Evolutionary conservation across 2,329 filamentous ascomycete species (phyloP).

Genomic region (Akanthomyces dipterigenus): DNA sequence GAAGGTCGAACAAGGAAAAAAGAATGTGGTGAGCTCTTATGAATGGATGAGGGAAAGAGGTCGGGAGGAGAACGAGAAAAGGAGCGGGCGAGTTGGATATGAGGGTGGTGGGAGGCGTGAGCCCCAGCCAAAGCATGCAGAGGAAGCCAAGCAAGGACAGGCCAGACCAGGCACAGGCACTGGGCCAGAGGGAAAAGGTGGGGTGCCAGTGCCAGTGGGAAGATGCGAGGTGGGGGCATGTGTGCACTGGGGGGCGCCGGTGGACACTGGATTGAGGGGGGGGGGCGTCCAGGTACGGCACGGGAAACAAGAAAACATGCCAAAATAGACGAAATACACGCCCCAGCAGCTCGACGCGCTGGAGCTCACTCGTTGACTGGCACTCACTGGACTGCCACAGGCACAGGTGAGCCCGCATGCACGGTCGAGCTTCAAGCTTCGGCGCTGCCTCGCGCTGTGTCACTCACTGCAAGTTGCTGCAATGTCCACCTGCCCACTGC

Average conservation of each 20-base stretch:
- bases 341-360: neutral
- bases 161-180: neutral
- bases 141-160: neutral
- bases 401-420: too few species aligned
- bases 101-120: neutral
- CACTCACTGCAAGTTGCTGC: neutral
- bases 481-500: neutral
- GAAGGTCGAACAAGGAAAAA: conserved; percentile 8
- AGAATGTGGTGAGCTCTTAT: conserved; percentile 1
- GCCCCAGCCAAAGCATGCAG: neutral
- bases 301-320: neutral
- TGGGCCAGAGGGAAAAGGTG: neutral
- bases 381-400: too few species aligned
- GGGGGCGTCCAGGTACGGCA: neutral
- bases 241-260: too few species aligned
- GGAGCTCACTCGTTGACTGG: too few species aligned
- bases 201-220: neutral
- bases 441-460: too few species aligned
- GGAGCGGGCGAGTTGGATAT: conserved; percentile 1
- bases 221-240: neutral
- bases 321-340: neutral
- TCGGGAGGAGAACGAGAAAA: conserved; percentile 2
- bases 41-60: neutral
- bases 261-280: neutral
- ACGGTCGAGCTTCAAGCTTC: too few species aligned